phyloP scores from a whole-genome alignment of 1,284 basidiomycete genomes.

The Fomitopsis schrenkii region DNA sequence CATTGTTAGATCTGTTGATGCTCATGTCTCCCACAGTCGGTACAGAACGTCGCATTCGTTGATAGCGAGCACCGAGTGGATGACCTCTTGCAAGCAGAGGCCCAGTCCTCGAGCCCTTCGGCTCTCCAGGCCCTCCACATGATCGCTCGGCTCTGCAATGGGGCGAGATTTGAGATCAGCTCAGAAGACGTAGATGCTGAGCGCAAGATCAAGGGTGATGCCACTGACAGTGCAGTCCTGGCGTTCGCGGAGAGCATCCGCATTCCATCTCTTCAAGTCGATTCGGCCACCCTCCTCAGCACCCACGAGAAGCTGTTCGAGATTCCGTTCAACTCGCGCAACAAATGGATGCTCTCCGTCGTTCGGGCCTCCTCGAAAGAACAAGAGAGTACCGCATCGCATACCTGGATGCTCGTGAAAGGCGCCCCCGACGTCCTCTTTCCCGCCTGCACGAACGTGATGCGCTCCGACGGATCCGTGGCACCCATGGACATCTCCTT shows the following conservation, averaged over 20 bases:
- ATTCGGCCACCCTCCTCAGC: conserved; percentile 20
- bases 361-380: conserved; percentile 15
- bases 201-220: conserved; percentile 56
- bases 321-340: conserved; percentile 60
- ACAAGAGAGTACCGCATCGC: conserved; percentile 9
- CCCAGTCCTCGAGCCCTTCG: conserved; percentile 8
- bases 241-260: conserved; percentile 50
- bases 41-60: conserved; percentile 40
- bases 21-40: conserved; percentile 23
- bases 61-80: conserved; percentile 26
- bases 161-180: conserved; percentile 48
- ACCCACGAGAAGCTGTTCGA: conserved; percentile 34
- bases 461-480: conserved; percentile 34
- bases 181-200: conserved; percentile 25
- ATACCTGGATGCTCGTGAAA: conserved; percentile 43
- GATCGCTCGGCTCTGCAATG: conserved; percentile 57
- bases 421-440: conserved; percentile 60
- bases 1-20: not conserved
- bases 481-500: conserved; percentile 29
- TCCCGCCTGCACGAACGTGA: conserved; percentile 38
- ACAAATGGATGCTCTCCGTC: conserved; percentile 62
- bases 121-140: conserved; percentile 35
- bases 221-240: conserved; percentile 61
- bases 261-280: conserved; percentile 16
- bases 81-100: too few species aligned